A percentile compares a stretch with the other conserved stretches of the same genome.
Conservation (phyloP, 2,329 filamentous ascomycete genomes). For the Bipolaris victoriae region DNA sequence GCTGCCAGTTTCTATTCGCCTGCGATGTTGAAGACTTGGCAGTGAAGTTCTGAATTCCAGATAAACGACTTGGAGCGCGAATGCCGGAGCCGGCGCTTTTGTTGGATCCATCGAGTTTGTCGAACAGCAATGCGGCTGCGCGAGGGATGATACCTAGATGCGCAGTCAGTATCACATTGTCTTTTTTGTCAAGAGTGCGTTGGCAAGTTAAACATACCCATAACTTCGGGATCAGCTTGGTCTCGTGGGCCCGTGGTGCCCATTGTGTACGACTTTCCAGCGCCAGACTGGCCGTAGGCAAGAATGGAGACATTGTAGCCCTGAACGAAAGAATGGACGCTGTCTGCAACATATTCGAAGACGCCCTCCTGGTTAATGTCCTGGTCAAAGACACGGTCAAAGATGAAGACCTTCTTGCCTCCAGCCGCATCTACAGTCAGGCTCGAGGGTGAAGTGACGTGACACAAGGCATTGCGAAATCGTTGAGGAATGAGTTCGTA, state of each 20-base stretch:
- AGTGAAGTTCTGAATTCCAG: constrained; percentile 57
- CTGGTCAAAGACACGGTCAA: constrained; percentile 90
- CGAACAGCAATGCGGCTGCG: constrained; percentile 84
- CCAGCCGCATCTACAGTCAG: constrained; percentile 89
- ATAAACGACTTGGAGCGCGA: constrained; percentile 71
- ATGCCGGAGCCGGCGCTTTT: constrained; percentile 74
- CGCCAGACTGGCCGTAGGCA: constrained; percentile 96
- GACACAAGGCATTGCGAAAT: constrained; percentile 91
- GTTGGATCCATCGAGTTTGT: constrained; percentile 73
- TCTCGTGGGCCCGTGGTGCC: constrained; percentile 87
- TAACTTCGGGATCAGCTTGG: constrained; percentile 70
- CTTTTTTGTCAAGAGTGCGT: background rate
- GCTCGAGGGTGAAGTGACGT: constrained; percentile 83
- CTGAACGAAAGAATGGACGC: constrained; percentile 86
- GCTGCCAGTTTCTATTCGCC: constrained; percentile 79
- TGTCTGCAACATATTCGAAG: constrained; percentile 93
- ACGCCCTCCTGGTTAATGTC: constrained; percentile 85
- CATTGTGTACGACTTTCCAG: constrained; percentile 99
- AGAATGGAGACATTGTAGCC: constrained; percentile 98
- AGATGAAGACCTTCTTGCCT: constrained; percentile 93
- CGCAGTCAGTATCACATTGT: constrained; percentile 21
- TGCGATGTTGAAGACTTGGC: constrained; percentile 50
- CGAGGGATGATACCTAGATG: constrained; percentile 92
- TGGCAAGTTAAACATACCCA: constrained; percentile 68
- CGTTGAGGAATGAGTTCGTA: constrained; percentile 95